A percentile compares a stretch with the other conserved stretches of the same genome.
Evolutionary conservation across 2,329 filamentous ascomycete genomes (phyloP).

Genomic region (Ceratocystis diversiconidia): DNA sequence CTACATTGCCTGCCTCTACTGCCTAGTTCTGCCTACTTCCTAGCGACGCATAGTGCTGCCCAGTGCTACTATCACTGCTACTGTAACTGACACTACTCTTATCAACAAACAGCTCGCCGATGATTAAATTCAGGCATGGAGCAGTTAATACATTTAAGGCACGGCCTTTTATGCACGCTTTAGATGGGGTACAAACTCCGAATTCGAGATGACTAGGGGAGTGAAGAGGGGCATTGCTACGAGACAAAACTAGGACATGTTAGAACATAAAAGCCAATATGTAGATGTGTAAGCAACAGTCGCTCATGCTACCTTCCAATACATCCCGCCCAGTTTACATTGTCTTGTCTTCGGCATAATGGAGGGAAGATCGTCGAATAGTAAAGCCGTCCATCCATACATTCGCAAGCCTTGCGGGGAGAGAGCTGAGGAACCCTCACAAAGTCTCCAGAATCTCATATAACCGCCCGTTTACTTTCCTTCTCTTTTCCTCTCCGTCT

Average conservation of each 20-base stretch:
- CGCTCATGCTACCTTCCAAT: neutral
- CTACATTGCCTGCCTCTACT: too few relatives aligned
- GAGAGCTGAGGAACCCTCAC: neutral
- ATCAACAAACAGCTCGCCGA: neutral
- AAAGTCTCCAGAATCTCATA: neutral
- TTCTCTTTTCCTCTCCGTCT: neutral
- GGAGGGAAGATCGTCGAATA: neutral
- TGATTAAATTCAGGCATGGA: neutral
- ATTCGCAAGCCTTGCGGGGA: too few relatives aligned
- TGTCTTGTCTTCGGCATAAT: neutral
- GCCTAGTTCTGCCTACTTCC: neutral
- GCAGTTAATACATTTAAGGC: neutral
- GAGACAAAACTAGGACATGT: neutral
- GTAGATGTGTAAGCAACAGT: neutral
- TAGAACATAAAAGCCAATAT: neutral
- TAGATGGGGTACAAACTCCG: neutral
- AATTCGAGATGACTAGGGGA: neutral
- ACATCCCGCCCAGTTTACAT: too few relatives aligned
- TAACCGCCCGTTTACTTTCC: too few relatives aligned
- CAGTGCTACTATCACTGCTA: too few relatives aligned
- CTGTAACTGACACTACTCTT: neutral
- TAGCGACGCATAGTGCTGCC: neutral
- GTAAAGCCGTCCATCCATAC: neutral
- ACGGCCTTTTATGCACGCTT: neutral
- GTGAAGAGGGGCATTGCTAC: neutral